Evolutionary conservation across 2,329 filamentous ascomycete species (phyloP).

Genomic region (Alternaria brassicae): DNA sequence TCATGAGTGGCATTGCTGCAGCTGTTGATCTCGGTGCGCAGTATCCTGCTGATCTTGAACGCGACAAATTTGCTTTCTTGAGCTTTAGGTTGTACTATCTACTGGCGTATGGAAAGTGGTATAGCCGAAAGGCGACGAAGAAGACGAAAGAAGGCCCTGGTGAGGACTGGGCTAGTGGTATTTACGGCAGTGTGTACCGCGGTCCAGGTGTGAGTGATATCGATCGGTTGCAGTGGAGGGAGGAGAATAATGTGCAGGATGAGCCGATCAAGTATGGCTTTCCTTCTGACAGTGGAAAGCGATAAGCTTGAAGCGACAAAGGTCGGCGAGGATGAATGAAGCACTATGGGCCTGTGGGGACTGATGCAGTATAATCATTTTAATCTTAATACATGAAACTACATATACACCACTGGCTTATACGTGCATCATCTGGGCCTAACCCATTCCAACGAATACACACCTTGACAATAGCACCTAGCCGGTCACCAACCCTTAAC

Average conservation of each 20-base stretch:
- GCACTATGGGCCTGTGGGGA: not conserved
- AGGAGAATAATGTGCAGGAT: conserved; percentile 49
- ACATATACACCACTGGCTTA: not conserved
- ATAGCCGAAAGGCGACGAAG: conserved; percentile 53
- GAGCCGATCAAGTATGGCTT: conserved; percentile 16
- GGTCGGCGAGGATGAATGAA: not conserved
- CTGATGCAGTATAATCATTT: not conserved
- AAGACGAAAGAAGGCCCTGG: conserved; percentile 58
- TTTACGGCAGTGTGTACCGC: conserved; percentile 66
- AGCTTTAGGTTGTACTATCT: conserved; percentile 69
- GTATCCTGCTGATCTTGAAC: conserved; percentile 68
- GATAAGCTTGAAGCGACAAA: not conserved
- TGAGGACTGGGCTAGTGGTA: conserved; percentile 62
- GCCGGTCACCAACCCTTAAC: not conserved
- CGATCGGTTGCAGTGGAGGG: conserved; percentile 64
- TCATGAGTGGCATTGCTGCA: conserved; percentile 73
- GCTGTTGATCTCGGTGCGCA: conserved; percentile 72
- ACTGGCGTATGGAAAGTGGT: conserved; percentile 68
- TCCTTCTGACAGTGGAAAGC: conserved; percentile 23
- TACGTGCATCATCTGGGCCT: not conserved
- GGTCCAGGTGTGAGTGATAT: conserved; percentile 63
- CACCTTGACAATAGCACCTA: not conserved
- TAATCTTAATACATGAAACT: not conserved
- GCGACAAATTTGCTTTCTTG: conserved; percentile 67
- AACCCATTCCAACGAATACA: not conserved